These are phyloP conservation scores for Dryas octopetala DNA, from an alignment of 306 rosid genomes.

Conservation along the genomic window DNA sequence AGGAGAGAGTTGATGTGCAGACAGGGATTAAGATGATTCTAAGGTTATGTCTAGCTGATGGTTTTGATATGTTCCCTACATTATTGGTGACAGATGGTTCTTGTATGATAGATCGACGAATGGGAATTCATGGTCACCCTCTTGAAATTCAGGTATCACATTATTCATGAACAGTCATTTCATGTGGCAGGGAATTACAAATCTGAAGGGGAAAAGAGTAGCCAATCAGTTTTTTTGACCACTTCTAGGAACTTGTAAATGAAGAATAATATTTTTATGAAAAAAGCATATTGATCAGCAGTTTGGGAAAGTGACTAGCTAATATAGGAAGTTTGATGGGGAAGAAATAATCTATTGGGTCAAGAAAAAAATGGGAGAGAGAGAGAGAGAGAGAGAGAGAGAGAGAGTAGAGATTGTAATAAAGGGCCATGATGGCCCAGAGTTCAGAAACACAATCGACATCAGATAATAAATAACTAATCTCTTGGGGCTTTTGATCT, in stretches of 20 bases:
- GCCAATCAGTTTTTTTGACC: background rate
- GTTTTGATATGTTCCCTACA: slow-evolving; percentile 93
- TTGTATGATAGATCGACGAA: slow-evolving; percentile 92
- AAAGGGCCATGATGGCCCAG: background rate
- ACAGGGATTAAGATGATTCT: slow-evolving; percentile 89
- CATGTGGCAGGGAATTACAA: background rate
- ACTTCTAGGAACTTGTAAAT: background rate
- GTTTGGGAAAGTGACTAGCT: background rate
- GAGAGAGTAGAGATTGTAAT: background rate
- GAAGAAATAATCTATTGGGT: background rate
- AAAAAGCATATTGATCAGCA: background rate
- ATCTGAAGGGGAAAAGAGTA: background rate
- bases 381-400: background rate
- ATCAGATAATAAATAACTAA: background rate
- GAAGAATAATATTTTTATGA: background rate
- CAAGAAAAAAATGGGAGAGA: background rate
- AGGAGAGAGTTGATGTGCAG: slow-evolving; percentile 91
- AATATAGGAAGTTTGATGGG: background rate
- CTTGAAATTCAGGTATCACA: slow-evolving; percentile 70
- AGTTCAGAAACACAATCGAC: background rate
- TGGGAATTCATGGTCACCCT: slow-evolving; percentile 97
- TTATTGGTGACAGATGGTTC: slow-evolving; percentile 81
- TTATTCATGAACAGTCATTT: background rate
- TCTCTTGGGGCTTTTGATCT: background rate
- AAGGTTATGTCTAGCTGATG: slow-evolving; percentile 82